These are phyloP conservation scores for Podaxis carcinomalis DNA, from an alignment of 768 basidiomycete species.

Conservation along the genomic window DNA sequence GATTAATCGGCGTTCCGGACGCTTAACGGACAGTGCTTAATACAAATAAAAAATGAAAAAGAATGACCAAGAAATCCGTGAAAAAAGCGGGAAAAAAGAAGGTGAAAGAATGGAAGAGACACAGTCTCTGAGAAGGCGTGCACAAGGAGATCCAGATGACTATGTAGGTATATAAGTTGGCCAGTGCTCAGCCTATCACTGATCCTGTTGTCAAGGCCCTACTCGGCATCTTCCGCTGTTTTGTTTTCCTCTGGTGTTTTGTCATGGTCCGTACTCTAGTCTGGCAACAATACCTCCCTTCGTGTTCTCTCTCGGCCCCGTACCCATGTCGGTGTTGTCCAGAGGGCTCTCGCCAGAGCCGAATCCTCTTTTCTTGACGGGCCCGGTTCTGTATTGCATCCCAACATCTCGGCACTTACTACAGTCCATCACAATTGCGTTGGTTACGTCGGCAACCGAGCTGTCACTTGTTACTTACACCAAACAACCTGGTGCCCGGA, in stretches of 20 bases:
- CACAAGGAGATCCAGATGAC: conserved; percentile 19
- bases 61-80: conserved; percentile 17
- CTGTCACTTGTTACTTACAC: background rate
- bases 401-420: background rate
- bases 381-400: background rate
- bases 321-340: background rate
- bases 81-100: conserved; percentile 22
- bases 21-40: conserved; percentile 20
- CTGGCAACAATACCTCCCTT: conserved; percentile 16
- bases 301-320: background rate
- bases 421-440: background rate
- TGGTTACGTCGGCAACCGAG: conserved; percentile 4
- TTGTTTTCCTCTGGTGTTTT: background rate
- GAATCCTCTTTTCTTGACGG: background rate
- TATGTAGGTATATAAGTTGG: conserved; percentile 19
- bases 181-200: conserved; percentile 16
- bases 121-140: conserved; percentile 37
- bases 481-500: background rate
- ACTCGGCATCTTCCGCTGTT: conserved; percentile 20
- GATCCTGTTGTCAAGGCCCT: conserved; percentile 30
- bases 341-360: background rate
- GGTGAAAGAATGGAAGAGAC: conserved; percentile 29
- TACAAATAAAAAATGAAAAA: conserved; percentile 19
- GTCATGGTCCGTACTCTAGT: background rate
- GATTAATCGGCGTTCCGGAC: conserved; percentile 31